Conservation (phyloP, 305 asterid genomes). For the Ilex paraguariensis region DNA sequence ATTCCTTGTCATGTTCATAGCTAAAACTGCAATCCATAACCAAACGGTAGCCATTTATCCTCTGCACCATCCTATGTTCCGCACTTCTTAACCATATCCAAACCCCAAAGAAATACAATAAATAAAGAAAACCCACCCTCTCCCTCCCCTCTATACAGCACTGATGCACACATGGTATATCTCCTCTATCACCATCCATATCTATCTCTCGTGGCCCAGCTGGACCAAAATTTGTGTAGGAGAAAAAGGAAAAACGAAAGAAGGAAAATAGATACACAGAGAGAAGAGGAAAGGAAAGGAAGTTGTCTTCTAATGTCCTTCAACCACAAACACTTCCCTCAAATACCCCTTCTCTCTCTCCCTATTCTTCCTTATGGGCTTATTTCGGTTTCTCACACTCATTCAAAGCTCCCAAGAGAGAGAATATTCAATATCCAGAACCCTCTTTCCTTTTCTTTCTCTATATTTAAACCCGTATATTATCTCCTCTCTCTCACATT, state of each 20-base stretch:
- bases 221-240: background rate
- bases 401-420: background rate
- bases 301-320: slow-evolving; percentile 33
- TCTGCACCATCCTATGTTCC: no score
- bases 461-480: background rate
- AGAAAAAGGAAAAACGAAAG: background rate
- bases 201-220: background rate
- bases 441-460: background rate
- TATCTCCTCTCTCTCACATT: background rate
- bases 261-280: background rate
- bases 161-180: background rate
- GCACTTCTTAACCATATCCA: no score
- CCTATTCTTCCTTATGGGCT: slow-evolving; percentile 14
- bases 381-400: slow-evolving; percentile 10
- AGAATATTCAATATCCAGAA: background rate
- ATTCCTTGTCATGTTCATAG: no score
- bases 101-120: no score
- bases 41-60: no score
- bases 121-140: no score
- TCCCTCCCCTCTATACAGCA: no score
- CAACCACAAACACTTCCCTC: slow-evolving; percentile 35
- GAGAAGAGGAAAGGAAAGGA: slow-evolving; percentile 16
- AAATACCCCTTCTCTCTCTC: slow-evolving; percentile 18
- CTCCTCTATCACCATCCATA: background rate
- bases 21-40: no score